Percentiles rank a stretch among this genome's conserved stretches.
phyloP scores from a whole-genome alignment of 2,329 filamentous ascomycete species.

The Diaporthe sp. region DNA sequence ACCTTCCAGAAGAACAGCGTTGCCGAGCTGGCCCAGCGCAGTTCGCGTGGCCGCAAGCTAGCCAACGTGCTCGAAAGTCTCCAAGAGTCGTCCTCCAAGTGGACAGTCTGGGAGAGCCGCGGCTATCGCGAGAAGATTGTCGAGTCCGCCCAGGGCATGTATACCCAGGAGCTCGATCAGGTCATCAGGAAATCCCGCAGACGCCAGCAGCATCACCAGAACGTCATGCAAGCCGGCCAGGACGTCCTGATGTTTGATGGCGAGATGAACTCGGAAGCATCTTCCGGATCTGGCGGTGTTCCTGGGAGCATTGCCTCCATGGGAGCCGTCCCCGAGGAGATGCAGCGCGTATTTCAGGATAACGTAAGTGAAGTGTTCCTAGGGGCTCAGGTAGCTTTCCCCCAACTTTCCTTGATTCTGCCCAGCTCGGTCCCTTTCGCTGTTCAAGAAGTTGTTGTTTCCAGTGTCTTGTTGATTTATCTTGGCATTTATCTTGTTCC shows the following conservation, averaged over 20 bases:
- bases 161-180: constrained; percentile 21
- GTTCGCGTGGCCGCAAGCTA: background rate
- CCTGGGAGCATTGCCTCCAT: background rate
- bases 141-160: constrained; percentile 15
- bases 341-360: constrained; percentile 28
- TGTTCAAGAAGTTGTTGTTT: background rate
- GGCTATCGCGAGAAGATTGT: constrained; percentile 21
- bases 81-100: constrained; percentile 21
- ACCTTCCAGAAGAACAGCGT: constrained; percentile 25
- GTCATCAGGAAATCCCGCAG: constrained; percentile 15
- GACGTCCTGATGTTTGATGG: constrained; percentile 24
- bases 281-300: background rate
- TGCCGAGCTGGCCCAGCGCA: constrained; percentile 24
- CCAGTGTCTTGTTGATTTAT: background rate
- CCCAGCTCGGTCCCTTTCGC: background rate
- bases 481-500: no score
- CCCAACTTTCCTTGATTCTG: background rate
- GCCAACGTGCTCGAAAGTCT: constrained; percentile 14
- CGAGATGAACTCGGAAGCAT: constrained; percentile 21
- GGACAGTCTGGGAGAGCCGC: constrained; percentile 24
- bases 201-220: constrained; percentile 12
- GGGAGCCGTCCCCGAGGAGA: constrained; percentile 14
- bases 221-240: constrained; percentile 3
- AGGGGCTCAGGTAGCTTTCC: constrained; percentile 25
- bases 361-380: constrained; percentile 26